Evolutionary conservation across 768 basidiomycete genomes (phyloP).

Genomic region (Floccularia luteovirens): DNA sequence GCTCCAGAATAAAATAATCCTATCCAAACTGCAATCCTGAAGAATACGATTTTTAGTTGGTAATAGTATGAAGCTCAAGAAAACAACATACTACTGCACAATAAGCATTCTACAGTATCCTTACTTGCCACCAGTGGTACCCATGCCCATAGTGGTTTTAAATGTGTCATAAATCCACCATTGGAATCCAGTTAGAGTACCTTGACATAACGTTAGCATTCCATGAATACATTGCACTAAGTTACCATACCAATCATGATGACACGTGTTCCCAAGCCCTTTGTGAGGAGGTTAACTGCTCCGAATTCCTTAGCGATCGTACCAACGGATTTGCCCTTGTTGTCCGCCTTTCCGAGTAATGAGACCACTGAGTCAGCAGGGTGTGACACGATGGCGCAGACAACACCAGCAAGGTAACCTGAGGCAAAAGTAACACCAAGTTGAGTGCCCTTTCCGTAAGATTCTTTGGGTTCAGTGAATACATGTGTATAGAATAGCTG

Average conservation of each 20-base stretch:
- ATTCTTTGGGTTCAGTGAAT: slow-evolving; percentile 71
- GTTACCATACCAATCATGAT: slow-evolving; percentile 65
- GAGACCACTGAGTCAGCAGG: slow-evolving; percentile 93
- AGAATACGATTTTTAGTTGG: too few species aligned
- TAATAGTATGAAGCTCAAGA: too few species aligned
- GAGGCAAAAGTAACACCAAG: slow-evolving; percentile 86
- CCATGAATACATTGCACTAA: neutral
- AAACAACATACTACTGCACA: slow-evolving; percentile 3
- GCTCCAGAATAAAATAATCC: too few species aligned
- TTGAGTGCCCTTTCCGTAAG: slow-evolving; percentile 76
- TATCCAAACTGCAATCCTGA: too few species aligned
- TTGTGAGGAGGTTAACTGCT: slow-evolving; percentile 56
- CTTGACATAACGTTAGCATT: slow-evolving; percentile 12
- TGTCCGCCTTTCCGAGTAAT: slow-evolving; percentile 82
- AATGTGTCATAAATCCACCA: slow-evolving; percentile 93
- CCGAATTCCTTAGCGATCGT: slow-evolving; percentile 70
- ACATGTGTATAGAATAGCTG: slow-evolving; percentile 84
- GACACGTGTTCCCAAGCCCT: slow-evolving; percentile 84
- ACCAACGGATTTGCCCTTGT: slow-evolving; percentile 76
- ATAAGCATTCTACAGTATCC: slow-evolving; percentile 9
- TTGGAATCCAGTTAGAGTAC: slow-evolving; percentile 68
- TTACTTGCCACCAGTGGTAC: slow-evolving; percentile 86
- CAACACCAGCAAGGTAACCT: slow-evolving; percentile 92
- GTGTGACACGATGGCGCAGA: slow-evolving; percentile 94
- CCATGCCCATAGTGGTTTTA: slow-evolving; percentile 78